Evolutionary conservation across 164 flowering plant genomes (phyloP).

Genomic region (Cinnamomum micranthum): DNA sequence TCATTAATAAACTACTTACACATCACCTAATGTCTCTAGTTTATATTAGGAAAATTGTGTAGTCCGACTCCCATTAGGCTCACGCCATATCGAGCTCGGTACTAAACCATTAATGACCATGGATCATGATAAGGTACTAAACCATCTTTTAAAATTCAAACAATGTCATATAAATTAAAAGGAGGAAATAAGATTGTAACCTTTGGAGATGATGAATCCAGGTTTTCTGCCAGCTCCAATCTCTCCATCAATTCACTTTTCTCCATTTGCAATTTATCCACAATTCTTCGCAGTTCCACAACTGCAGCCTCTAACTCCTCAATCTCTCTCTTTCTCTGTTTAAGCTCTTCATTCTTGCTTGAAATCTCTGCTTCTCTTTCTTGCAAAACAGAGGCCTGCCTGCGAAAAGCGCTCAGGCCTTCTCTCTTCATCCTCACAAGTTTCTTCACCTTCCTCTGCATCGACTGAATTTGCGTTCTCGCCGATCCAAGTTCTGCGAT

Average conservation of each 20-base stretch:
- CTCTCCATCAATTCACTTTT: constrained; percentile 34
- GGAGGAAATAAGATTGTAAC: constrained; percentile 15
- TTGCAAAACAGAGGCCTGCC: constrained; percentile 26
- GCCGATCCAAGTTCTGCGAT: constrained; percentile 27
- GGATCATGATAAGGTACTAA: too few relatives aligned
- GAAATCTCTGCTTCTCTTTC: constrained; percentile 37
- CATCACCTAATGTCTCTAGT: too few relatives aligned
- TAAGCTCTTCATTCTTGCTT: constrained; percentile 26
- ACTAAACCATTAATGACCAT: too few relatives aligned
- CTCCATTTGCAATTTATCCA: constrained; percentile 34
- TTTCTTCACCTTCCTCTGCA: constrained; percentile 44
- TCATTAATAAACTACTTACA: too few relatives aligned
- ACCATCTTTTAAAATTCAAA: background rate
- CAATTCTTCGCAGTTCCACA: constrained; percentile 19
- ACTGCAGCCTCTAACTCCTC: constrained; percentile 34
- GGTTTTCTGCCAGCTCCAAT: constrained; percentile 27
- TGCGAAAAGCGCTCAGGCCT: constrained; percentile 16
- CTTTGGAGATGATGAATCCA: constrained; percentile 29
- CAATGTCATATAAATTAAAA: background rate
- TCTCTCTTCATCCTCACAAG: constrained; percentile 26
- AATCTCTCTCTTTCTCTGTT: constrained; percentile 17
- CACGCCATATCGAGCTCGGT: too few relatives aligned
- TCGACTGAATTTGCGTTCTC: constrained; percentile 30
- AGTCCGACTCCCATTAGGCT: too few relatives aligned
- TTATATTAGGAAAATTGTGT: too few relatives aligned